Evolutionary conservation across 768 basidiomycete species (phyloP), one percentile per base, ranked within the genome.

Genomic region (Hygrophorus russula): DNA sequence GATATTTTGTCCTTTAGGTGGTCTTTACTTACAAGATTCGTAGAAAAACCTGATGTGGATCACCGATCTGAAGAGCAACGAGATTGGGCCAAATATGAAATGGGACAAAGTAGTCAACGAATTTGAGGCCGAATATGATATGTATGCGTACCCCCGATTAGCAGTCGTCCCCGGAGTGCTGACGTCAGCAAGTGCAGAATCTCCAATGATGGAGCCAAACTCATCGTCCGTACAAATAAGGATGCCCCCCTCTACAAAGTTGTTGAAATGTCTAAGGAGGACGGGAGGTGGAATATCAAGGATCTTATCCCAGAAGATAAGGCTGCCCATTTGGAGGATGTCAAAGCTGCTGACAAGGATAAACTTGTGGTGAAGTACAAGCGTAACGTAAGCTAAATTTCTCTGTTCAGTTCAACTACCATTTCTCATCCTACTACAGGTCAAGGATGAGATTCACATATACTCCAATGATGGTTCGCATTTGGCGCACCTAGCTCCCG

Each of bases 41-140:
- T 49, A 86, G 83, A 79, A 77, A 76, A 81, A 84, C 53, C 56
- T 78, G 8, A 56, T 86, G 1, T 88, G 85, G 84, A 67, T 88
- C 36, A 73, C 80, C 5, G 77, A 86, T 50, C 66, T 86, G 6
- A 55, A 72, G 36, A 63, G 73, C 37, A 69, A 74, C 43, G 65
- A 71, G 44, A 80, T 86, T 18, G 76, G 74, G 7, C 66, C 66
- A 40, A 67, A 82, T 46, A 73, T 89, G 54, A 68, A 73, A 49
- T 90, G 86, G 85, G 66, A 69, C 48, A 85, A 83, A 59, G 48
- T 90, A 28, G 59, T 84, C 36, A 60, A 84, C 51, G 67, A 75
- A n/a, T 89, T 76, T 58, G 75, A 78, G 4, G 73, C 80, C 0
- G 70, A 74, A 55, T 87, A 80, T 51, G 61, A 66, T 8, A 61